A percentile compares a stretch with the other conserved stretches of the same genome.
Evolutionary conservation across 1,284 basidiomycete species (phyloP).

Genomic region (Volvariella volvacea): DNA sequence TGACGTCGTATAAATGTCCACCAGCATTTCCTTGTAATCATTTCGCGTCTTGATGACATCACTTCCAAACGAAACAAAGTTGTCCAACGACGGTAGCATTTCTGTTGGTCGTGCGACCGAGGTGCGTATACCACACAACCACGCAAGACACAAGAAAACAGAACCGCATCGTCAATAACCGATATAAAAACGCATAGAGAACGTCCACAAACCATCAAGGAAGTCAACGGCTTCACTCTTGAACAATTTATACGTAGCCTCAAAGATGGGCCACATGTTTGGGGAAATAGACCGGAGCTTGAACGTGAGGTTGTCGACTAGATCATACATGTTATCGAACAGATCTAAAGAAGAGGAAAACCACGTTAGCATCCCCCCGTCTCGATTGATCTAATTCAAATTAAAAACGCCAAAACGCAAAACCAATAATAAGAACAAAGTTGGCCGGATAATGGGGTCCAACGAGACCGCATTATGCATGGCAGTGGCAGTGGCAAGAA

Average conservation of each 20-base stretch:
- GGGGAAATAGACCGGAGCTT: slow-evolving; percentile 73
- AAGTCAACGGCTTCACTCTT: slow-evolving; percentile 83
- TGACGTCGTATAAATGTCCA: slow-evolving; percentile 80
- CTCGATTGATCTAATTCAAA: too few relatives aligned
- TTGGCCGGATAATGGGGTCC: too few relatives aligned
- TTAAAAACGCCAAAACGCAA: too few relatives aligned
- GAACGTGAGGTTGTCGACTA: slow-evolving; percentile 84
- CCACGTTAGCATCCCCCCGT: slow-evolving; percentile 2
- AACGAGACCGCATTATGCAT: too few relatives aligned
- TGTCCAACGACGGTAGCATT: slow-evolving; percentile 86
- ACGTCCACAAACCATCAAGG: slow-evolving; percentile 55
- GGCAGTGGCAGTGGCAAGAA: too few relatives aligned
- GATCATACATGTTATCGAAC: slow-evolving; percentile 84
- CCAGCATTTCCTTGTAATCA: slow-evolving; percentile 76
- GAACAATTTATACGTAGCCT: slow-evolving; percentile 80
- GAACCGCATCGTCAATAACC: background rate
- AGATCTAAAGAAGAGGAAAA: slow-evolving; percentile 46
- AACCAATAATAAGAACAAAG: too few relatives aligned
- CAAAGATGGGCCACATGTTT: slow-evolving; percentile 84
- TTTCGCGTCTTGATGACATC: slow-evolving; percentile 67
- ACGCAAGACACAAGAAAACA: background rate
- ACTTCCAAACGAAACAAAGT: slow-evolving; percentile 82
- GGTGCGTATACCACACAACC: background rate
- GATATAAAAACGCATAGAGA: background rate
- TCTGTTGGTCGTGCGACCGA: slow-evolving; percentile 41